Evolutionary conservation across 2,329 filamentous ascomycete species (phyloP), one percentile per base, ranked within the genome.

Genomic region (Aureobasidium subglaciale): DNA sequence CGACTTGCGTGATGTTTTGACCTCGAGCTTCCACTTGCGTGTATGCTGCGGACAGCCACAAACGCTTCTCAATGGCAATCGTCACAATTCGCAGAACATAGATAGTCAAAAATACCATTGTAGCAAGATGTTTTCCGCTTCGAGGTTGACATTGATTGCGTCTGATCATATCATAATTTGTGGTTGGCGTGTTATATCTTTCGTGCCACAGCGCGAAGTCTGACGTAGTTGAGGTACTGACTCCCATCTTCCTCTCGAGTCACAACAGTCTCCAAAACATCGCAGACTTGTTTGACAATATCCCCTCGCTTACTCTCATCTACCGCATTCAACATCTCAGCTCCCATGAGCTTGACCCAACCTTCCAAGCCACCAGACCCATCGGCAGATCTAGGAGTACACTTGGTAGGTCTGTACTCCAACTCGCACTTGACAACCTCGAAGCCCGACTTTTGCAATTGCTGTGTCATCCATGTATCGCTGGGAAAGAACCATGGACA

Each of bases 401-500:
- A 59, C 57, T 66, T 73, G 24, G 85, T 88, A 24, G 84, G 82
- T 50, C 86, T 70, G 72, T 84, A 87, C 70, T 86, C 83, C 18
- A 75, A 67, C 71, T 89, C 85, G 6, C 74, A 73, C 46, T 70
- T 67, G 20, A 72, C 65, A 59, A 78, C 73, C 25, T 64, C 62
- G 48, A 78, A 78, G 0, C 75, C 75, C 2, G 67, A 63, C 2
- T 65, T 58, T 46, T 69, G 63, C 30, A 79, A 61, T 3, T 66
- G 64, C 15, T 59, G 55, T 37, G 62, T 61, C 66, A 81, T 77
- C 83, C 83, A 86, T 0, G 60, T 66, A 63, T 84, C 82, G 59
- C 84, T 82, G 0, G 85, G 83, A 66, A 88, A 89, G 68, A 86
- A 88, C 86, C 86, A 89, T 4, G 86, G 85, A 59, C 79, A 78